Evolutionary conservation across 148 eudicot genomes (phyloP), one percentile per base, ranked within the genome.

Genomic region (Vaccinium macrocarpon): DNA sequence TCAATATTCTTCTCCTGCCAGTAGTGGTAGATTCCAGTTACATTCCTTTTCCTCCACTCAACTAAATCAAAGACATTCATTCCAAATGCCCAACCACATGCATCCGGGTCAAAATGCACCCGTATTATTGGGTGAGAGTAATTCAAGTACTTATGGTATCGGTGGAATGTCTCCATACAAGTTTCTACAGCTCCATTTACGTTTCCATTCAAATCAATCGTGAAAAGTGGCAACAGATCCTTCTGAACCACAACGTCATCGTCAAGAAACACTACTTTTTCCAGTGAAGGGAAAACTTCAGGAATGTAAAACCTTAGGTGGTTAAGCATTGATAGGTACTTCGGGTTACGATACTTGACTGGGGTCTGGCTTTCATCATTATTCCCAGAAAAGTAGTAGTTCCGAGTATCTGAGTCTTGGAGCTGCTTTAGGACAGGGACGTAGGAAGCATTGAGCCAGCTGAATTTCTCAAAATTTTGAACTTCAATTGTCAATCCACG

Each of bases 51-150:
- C 86, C 94, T 90, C 98, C 98, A 94, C 87, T 94, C 90, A 32
- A 92, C 92, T 79, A 94, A 82, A 81, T 94, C 98, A 76, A 94
- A 94, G 66, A 94, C 90, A 38, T 94, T 94, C 98, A 94, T 94
- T 77, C 98, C 98, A 75, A 91, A 94, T 29, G 98, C 98, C 98
- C 98, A 94, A 48, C 98, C 98, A 89, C 98, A 94, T 53, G 98
- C 98, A 86, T 94, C 95, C 0, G 95, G 98, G 79, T 94, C 95
- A 85, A 94, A 94, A 88, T 94, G 94, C 55, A 93, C 84, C 49
- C 91, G 88, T 50, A 94, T 93, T 18, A 94, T 90, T n/a, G 95
- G 98, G 88, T 94, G 95, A 38, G 98, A 93, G 82, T 93, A 94
- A 50, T 94, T 94, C 80, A 94, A 86, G 86, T 94, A 94, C 92